phyloP scores from a whole-genome alignment of 768 basidiomycete species.

The Boletus vermiculosoides region DNA sequence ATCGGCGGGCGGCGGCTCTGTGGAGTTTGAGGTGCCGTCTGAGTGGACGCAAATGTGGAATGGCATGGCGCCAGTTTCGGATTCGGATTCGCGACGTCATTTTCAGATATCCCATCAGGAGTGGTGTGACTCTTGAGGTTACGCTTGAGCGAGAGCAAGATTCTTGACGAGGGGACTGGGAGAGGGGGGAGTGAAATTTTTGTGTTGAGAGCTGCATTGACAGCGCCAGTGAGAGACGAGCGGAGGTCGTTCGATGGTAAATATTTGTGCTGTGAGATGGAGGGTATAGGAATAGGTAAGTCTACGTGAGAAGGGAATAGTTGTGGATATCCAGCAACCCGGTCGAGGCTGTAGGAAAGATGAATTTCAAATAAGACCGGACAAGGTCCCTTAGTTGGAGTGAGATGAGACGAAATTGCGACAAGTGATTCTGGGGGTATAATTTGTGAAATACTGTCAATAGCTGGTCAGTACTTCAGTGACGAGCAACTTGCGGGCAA shows the following conservation, averaged over 20 bases:
- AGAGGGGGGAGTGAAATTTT: conserved; percentile 18
- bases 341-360: conserved; percentile 33
- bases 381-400: conserved; percentile 14
- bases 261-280: conserved; percentile 13
- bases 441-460: conserved; percentile 51
- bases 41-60: conserved; percentile 1
- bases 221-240: conserved; percentile 21
- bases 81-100: background rate
- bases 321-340: conserved; percentile 41
- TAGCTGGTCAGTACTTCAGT: background rate
- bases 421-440: conserved; percentile 51
- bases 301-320: conserved; percentile 43
- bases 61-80: background rate
- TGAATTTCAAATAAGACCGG: conserved; percentile 39
- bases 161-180: conserved; percentile 16
- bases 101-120: background rate
- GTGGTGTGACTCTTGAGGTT: conserved; percentile 8
- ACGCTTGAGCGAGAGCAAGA: conserved; percentile 24
- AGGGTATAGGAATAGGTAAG: conserved; percentile 21
- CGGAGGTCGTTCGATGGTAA: conserved; percentile 9
- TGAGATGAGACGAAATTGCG: conserved; percentile 40
- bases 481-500: background rate
- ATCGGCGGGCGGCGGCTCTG: conserved; percentile 10
- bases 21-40: background rate
- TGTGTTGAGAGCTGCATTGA: conserved; percentile 24